These are phyloP conservation scores for Eurotiales sp. DNA, from an alignment of 2,329 filamentous ascomycete genomes.

Conservation along the genomic window DNA sequence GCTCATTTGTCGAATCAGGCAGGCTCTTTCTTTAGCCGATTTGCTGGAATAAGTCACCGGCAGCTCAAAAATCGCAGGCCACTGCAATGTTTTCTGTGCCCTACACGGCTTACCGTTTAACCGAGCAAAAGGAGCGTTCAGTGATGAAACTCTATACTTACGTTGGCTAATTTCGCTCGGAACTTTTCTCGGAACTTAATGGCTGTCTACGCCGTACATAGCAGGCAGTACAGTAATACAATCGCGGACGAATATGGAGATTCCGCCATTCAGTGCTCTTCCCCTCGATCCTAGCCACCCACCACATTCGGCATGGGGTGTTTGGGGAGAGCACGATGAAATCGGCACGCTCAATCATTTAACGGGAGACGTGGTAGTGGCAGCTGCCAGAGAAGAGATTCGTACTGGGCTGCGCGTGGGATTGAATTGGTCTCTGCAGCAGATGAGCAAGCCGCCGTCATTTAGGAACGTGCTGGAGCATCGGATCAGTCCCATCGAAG, in stretches of 20 bases:
- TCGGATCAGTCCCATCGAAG: conserved; percentile 24
- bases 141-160: no score
- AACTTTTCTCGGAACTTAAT: no score
- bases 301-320: conserved; percentile 43
- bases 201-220: no score
- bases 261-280: conserved; percentile 38
- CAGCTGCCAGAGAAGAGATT: conserved; percentile 39
- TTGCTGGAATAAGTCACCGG: no score
- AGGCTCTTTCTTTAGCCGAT: no score
- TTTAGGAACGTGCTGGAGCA: conserved; percentile 31
- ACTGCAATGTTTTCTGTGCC: no score
- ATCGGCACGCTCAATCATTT: conserved; percentile 46
- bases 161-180: no score
- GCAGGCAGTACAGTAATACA: no score
- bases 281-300: conserved; percentile 40
- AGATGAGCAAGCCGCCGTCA: conserved; percentile 36
- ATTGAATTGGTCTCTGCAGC: conserved; percentile 36
- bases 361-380: conserved; percentile 40
- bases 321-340: conserved; percentile 43
- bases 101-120: no score
- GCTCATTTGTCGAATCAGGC: no score
- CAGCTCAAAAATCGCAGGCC: no score
- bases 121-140: no score
- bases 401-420: conserved; percentile 39
- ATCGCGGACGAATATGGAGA: not conserved